Evolutionary conservation across 169 alveolate species (phyloP).

Genomic region (Ichthyophthirius multifiliis): DNA sequence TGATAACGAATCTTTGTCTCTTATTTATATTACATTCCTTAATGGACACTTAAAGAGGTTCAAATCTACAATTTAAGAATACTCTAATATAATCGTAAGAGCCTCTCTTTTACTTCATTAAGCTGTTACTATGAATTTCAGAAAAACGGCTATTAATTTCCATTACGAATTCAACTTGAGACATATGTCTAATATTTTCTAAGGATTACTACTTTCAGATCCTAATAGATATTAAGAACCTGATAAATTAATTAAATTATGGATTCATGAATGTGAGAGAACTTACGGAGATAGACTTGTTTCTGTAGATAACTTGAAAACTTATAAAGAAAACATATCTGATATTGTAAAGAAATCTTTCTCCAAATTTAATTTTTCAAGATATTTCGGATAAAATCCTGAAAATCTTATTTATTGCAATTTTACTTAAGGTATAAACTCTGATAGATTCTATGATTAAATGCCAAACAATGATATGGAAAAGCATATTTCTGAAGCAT

Average conservation of each 20-base stretch:
- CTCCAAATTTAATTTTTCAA: conserved; percentile 90
- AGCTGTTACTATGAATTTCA: conserved; percentile 88
- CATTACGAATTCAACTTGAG: conserved; percentile 95
- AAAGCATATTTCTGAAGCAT: conserved; percentile 85
- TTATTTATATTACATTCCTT: conserved; percentile 92
- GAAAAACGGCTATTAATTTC: conserved; percentile 96
- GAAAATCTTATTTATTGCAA: conserved; percentile 90
- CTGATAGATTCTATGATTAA: conserved; percentile 89
- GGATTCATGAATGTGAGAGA: conserved; percentile 96
- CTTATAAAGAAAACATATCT: conserved; percentile 86
- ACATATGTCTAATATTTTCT: conserved; percentile 93
- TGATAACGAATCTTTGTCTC: conserved; percentile 88
- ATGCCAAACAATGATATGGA: conserved; percentile 79
- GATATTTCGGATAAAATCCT: conserved; percentile 84
- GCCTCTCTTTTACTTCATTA: conserved; percentile 90
- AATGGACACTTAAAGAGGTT: conserved; percentile 90
- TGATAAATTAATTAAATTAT: conserved; percentile 90
- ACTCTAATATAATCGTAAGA: conserved; percentile 86
- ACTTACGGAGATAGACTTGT: conserved; percentile 94
- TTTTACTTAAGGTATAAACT: conserved; percentile 84
- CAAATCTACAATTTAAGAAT: conserved; percentile 89
- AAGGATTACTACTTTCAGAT: conserved; percentile 91
- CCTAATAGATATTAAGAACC: conserved; percentile 89
- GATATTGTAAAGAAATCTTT: conserved; percentile 90
- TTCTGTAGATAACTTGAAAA: conserved; percentile 80